Base-by-base conservation (phyloP, 768 basidiomycete species). In the Ramaria sp. region DNA sequence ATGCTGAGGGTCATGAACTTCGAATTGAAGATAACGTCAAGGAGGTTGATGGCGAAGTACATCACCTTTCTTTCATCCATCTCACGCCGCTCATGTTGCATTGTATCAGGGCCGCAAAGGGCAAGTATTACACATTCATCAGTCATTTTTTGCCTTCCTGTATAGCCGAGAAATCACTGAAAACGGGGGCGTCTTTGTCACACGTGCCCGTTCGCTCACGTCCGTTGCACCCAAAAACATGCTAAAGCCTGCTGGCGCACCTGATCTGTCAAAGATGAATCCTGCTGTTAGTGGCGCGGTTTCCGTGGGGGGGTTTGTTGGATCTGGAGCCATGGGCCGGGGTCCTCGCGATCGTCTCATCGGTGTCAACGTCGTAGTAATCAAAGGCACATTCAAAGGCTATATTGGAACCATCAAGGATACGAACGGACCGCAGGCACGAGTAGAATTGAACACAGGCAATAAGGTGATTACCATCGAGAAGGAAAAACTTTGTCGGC, bases 111-210 rank as follows among this genome's bases (percentile, higher is more conserved):
- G 75, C 38, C 87, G 94, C 4, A 89, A 86, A 78, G 96, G 96
- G 47, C 80, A 82, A 57, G 88, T 98, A 12, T 74, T 99, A 27
- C 94, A 97, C 65, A 91, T 93, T 43, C 88, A 95, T 68, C 92
- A 95, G 66, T 91, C 93, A 0, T 84, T 90, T 70, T 95, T 84
- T 63, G 92, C 90, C 3, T 99, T 97, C 77, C 71, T 98, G 47
- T 87, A 94, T 72, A 95, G 94, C 64, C 86, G 94, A 13, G 93
- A 97, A 53, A 77, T 91, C 53, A 65, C 77, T 19, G 93, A 97
- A 69, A 92, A 98, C 63, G 86, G 90, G 20, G 96, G 96, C 58
- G 84, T 98, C 27, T 99, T 94, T 65, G 91, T 99, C 51, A 88
- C 91, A 0, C 84, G 92, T 38, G 82, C 90, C 13, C 84, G 89